A percentile compares a stretch with the other conserved stretches of the same genome.
Evolutionary conservation across 306 rosid species (phyloP).

Genomic region (Mimosa pudica): DNA sequence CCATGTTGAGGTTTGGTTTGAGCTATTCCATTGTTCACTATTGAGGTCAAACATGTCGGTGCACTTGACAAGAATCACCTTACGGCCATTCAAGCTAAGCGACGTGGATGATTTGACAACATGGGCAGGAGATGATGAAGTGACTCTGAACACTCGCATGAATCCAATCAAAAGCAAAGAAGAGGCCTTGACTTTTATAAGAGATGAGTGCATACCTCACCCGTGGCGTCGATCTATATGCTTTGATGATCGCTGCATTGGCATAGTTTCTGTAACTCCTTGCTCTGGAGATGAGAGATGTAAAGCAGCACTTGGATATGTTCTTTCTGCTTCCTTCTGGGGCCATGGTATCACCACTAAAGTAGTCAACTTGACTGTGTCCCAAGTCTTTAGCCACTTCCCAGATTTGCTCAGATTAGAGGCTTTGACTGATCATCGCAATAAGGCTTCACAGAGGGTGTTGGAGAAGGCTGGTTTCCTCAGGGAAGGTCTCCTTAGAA

Average conservation of each 20-base stretch:
- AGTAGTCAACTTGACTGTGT: slow-evolving; percentile 46
- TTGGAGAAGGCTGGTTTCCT: slow-evolving; percentile 65
- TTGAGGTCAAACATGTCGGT: background rate
- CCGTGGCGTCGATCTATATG: slow-evolving; percentile 70
- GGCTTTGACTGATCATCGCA: slow-evolving; percentile 39
- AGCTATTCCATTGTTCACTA: background rate
- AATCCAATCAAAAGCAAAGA: slow-evolving; percentile 46
- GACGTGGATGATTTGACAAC: slow-evolving; percentile 60
- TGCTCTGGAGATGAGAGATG: slow-evolving; percentile 47
- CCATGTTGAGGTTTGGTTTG: background rate
- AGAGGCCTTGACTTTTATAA: slow-evolving; percentile 57
- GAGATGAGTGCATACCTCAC: slow-evolving; percentile 60
- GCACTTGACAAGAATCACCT: slow-evolving; percentile 33
- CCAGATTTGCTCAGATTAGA: slow-evolving; percentile 58
- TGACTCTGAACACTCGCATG: slow-evolving; percentile 41
- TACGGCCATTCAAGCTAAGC: slow-evolving; percentile 52
- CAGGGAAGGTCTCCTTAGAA: slow-evolving; percentile 62
- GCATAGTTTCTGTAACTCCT: slow-evolving; percentile 43
- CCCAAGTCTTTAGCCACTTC: slow-evolving; percentile 48
- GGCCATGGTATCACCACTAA: slow-evolving; percentile 59
- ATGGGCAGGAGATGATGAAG: slow-evolving; percentile 64
- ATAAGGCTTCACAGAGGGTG: slow-evolving; percentile 66
- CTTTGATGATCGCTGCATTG: slow-evolving; percentile 50
- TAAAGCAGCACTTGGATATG: slow-evolving; percentile 60
- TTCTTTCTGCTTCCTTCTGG: slow-evolving; percentile 47